Conservation (phyloP, 31 red algal genomes). For the Porphyra umbilicalis region DNA sequence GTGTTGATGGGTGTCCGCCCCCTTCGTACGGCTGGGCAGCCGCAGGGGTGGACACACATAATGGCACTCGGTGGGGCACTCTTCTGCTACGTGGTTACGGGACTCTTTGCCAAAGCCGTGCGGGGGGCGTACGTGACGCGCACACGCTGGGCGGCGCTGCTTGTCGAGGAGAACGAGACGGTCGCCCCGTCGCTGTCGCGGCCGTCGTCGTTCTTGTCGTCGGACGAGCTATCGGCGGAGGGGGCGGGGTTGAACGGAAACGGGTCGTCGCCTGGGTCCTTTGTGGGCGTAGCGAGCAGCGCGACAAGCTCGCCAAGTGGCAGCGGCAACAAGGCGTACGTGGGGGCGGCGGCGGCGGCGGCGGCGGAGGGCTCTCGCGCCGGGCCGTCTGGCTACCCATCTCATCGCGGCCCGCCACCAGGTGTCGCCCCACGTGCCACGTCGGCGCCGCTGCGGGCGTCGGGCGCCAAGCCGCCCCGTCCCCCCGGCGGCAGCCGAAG, state of each 20-base stretch:
- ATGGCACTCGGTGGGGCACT: constrained; percentile 30
- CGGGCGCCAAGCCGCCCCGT: background rate
- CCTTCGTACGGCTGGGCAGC: background rate
- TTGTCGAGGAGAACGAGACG: background rate
- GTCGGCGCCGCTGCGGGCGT: background rate
- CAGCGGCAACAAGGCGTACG: no score
- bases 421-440: background rate
- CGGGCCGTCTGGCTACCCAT: no score
- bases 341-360: no score
- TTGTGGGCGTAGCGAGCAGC: background rate
- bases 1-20: constrained; percentile 21
- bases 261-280: background rate
- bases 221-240: background rate
- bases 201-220: background rate
- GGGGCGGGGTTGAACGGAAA: no score
- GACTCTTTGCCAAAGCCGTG: constrained; percentile 13
- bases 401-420: background rate
- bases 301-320: background rate
- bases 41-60: constrained; percentile 23
- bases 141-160: background rate
- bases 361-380: no score
- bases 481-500: background rate
- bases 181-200: background rate
- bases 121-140: background rate
- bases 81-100: constrained; percentile 21